phyloP scores from a whole-genome alignment of 768 basidiomycete genomes.

The Collybia nuda region DNA sequence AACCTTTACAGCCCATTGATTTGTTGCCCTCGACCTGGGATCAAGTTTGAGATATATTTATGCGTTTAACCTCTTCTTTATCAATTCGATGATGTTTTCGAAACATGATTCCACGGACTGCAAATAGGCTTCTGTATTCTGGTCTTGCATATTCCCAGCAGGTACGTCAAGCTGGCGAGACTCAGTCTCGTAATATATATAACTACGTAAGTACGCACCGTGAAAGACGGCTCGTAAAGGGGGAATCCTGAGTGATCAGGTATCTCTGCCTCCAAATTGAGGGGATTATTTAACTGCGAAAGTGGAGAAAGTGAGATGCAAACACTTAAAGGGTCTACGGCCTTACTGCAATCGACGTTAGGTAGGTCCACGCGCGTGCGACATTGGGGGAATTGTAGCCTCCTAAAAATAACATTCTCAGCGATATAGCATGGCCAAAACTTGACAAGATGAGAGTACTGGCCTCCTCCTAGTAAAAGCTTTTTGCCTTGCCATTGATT shows the following conservation, averaged over 20 bases:
- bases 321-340: neutral
- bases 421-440: constrained; percentile 10
- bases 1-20: constrained; percentile 25
- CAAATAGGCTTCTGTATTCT: constrained; percentile 65
- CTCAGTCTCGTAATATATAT: neutral
- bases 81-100: constrained; percentile 25
- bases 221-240: constrained; percentile 78
- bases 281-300: constrained; percentile 50
- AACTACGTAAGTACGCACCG: constrained; percentile 24
- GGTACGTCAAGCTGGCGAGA: constrained; percentile 60
- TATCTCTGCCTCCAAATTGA: constrained; percentile 61
- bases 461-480: constrained; percentile 78
- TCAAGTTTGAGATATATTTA: neutral
- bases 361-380: constrained; percentile 83
- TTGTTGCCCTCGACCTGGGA: no score
- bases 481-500: constrained; percentile 60
- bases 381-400: constrained; percentile 85
- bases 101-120: constrained; percentile 40
- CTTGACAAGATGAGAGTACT: constrained; percentile 11
- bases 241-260: constrained; percentile 78
- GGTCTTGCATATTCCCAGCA: constrained; percentile 70
- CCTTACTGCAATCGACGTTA: constrained; percentile 76
- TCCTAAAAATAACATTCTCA: constrained; percentile 40
- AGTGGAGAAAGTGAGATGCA: neutral
- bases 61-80: constrained; percentile 24